These are phyloP conservation scores for Pseudogymnoascus sp. DNA, from an alignment of 2,329 filamentous ascomycete species.

Conservation along the genomic window DNA sequence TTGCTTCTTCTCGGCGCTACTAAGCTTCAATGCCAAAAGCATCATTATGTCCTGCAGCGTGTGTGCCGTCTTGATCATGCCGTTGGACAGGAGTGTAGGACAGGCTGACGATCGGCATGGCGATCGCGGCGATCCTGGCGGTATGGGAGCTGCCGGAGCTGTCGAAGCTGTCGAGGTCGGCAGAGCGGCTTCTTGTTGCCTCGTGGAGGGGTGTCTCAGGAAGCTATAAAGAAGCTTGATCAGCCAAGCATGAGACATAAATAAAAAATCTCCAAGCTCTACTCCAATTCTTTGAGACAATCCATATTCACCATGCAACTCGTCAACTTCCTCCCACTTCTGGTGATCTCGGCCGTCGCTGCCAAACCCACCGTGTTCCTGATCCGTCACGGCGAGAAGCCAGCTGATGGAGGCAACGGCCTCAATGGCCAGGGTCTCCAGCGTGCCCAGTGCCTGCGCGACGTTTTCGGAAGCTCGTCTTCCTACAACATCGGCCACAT, in stretches of 20 bases:
- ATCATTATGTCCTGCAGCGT: background rate
- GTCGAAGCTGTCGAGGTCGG: background rate
- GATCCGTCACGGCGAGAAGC: constrained; percentile 59
- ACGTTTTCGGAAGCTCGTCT: constrained; percentile 46
- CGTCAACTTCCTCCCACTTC: background rate
- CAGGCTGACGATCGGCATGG: background rate
- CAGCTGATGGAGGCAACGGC: constrained; percentile 39
- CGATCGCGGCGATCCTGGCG: background rate
- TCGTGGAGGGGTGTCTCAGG: background rate
- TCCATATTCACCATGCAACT: constrained; percentile 7
- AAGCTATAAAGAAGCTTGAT: constrained; percentile 6
- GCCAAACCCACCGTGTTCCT: constrained; percentile 48
- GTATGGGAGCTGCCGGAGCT: background rate
- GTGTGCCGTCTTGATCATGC: background rate
- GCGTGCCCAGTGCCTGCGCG: constrained; percentile 51
- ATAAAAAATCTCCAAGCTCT: background rate
- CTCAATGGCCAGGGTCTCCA: constrained; percentile 44
- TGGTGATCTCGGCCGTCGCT: background rate
- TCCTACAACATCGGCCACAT: constrained; percentile 50
- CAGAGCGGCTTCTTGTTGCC: background rate
- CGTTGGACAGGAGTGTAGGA: background rate
- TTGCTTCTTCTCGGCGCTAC: background rate
- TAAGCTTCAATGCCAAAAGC: background rate
- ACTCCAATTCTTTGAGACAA: background rate
- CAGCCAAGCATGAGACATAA: background rate